Base-by-base conservation (phyloP, 129 eudicot species). In the Lonicera japonica region DNA sequence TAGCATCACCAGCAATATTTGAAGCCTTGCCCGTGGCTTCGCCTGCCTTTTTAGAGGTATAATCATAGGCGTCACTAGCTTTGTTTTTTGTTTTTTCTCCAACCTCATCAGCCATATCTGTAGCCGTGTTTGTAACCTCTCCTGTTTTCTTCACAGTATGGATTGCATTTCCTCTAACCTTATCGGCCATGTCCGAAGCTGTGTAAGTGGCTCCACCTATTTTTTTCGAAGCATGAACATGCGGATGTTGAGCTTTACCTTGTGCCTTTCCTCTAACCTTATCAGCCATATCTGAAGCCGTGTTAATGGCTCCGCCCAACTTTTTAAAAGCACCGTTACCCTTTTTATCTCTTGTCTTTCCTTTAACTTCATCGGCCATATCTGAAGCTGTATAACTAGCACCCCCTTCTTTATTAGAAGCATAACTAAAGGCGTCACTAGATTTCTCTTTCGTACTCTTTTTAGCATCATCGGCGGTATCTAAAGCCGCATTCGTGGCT, bases 401-500 rank as follows among this genome's bases (percentile, higher is more conserved):
- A 51, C 20, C 24, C 3, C 11, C 24, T 16, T 10, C 24, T 51
- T 51, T 51, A 51, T 51, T 51, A 51, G 56, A 9, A 14, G 16
- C 53, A 7, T 47, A 47, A 47, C 7, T 17, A 29, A 29, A 29
- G 6, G 36, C 36, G 36, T 29, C 36, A 6, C 36, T 29, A 29
- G 36, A 29, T 29, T 29, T 29, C 18, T 47, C 53, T 52, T 52
- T 52, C 23, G 21, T 10, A 5, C 23, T 11, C n/a, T 65, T 59
- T 18, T 53, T 52, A 19, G 36, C 61, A 18, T 53, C 25, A 36
- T 51, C 13, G 13, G 67, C 74, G 3, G 18, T 16, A 47, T 53
- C 67, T 25, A 58, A 69, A 54, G 70, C 70, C 21, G 2, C 54
- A 24, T 46, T 41, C 8, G 36, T 20, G 15, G 54, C 73, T 57